phyloP scores from a whole-genome alignment of 1,284 basidiomycete species.

The Coriolopsis trogii region DNA sequence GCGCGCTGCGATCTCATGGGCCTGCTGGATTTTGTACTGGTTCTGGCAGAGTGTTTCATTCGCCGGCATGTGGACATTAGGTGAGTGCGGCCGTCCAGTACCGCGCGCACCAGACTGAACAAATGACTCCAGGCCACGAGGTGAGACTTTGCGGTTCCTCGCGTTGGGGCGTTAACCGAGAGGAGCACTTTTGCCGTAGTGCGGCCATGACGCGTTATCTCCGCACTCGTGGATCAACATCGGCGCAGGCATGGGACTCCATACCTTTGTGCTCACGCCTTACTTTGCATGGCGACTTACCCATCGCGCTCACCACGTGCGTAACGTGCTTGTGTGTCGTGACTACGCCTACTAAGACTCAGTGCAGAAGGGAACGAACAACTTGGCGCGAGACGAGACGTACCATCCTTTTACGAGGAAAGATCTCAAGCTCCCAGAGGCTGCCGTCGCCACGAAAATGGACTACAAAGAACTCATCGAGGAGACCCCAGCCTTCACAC shows the following conservation, averaged over 20 bases:
- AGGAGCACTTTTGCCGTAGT: conserved; percentile 8
- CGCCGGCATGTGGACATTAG: conserved; percentile 33
- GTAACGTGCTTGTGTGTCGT: not conserved
- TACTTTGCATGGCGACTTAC: conserved; percentile 54
- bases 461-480: conserved; percentile 41
- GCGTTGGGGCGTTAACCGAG: too few species aligned
- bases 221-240: conserved; percentile 29
- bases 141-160: too few species aligned
- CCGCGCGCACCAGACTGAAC: not conserved
- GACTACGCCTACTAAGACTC: not conserved
- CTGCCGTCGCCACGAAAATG: conserved; percentile 29
- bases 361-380: conserved; percentile 36
- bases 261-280: conserved; percentile 49
- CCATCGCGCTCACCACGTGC: conserved; percentile 45
- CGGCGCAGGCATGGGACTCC: conserved; percentile 33
- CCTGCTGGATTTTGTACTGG: conserved; percentile 33
- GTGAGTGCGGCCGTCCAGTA: conserved; percentile 15
- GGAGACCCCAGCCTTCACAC: conserved; percentile 61
- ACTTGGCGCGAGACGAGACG: conserved; percentile 38
- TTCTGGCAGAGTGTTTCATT: conserved; percentile 34
- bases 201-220: conserved; percentile 38
- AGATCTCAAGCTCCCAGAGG: conserved; percentile 35
- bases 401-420: conserved; percentile 37
- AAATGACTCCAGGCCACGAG: conserved; percentile 26
- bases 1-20: conserved; percentile 9